Evolutionary conservation across 2,329 filamentous ascomycete species (phyloP).

Genomic region (Trichoderma simmonsii): DNA sequence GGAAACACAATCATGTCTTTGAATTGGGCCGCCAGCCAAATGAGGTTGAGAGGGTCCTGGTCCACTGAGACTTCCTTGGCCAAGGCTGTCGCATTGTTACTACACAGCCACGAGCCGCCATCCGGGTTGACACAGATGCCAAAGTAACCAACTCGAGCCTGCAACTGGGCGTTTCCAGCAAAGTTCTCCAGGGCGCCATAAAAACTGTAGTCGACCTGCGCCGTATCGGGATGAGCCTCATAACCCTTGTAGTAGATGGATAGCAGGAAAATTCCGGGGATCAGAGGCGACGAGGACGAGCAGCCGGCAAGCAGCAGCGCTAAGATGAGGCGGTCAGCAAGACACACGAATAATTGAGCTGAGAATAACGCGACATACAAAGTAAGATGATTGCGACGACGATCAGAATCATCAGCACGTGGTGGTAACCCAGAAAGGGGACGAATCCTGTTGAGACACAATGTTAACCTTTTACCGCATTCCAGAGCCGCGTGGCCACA

Average conservation of each 20-base stretch:
- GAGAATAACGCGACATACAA: slow-evolving; percentile 62
- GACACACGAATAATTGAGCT: slow-evolving; percentile 11
- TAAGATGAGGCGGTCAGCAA: slow-evolving; percentile 36
- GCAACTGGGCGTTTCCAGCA: slow-evolving; percentile 76
- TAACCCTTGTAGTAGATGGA: slow-evolving; percentile 96
- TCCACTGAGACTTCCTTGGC: slow-evolving; percentile 86
- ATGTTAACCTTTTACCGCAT: slow-evolving; percentile 20
- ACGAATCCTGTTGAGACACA: slow-evolving; percentile 50
- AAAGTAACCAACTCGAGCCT: slow-evolving; percentile 95
- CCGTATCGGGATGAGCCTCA: slow-evolving; percentile 73
- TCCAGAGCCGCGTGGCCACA: slow-evolving; percentile 17
- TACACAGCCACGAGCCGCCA: slow-evolving; percentile 88
- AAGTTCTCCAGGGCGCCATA: slow-evolving; percentile 85
- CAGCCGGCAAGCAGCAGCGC: slow-evolving; percentile 91
- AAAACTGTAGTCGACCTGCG: slow-evolving; percentile 88
- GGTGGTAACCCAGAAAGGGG: slow-evolving; percentile 69
- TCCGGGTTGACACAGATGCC: slow-evolving; percentile 95
- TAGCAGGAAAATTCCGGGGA: slow-evolving; percentile 94
- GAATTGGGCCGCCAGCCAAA: slow-evolving; percentile 96
- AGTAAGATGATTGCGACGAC: slow-evolving; percentile 89
- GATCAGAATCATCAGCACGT: slow-evolving; percentile 97
- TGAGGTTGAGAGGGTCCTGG: slow-evolving; percentile 92
- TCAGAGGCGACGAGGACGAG: slow-evolving; percentile 91
- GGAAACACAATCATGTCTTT: slow-evolving; percentile 99
- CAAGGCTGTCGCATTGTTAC: slow-evolving; percentile 91